Evolutionary conservation across 2,329 filamentous ascomycete species (phyloP), one percentile per base, ranked within the genome.

Genomic region (Colletotrichum sansevieriae): DNA sequence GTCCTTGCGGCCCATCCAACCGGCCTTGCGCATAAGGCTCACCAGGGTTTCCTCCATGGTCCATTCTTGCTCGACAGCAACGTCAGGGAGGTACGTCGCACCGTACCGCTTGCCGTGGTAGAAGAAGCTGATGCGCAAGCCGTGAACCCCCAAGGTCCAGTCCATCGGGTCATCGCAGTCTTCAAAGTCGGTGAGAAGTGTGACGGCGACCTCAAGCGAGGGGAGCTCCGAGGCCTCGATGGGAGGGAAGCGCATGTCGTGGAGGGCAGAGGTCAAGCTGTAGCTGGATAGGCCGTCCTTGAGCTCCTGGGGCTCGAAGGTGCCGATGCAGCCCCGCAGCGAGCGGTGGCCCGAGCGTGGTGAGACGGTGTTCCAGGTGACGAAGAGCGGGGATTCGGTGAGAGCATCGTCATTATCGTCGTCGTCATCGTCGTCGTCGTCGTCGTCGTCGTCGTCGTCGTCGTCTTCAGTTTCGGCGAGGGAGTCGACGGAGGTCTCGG

Each of bases 291-390:
- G 83, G 4, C 94, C 95, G 1, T 87, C 80, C 35, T 89, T 85
- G 12, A 99, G 87, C 57, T 91, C 88, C 75, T 93, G 89, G 2
- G 90, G 79, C 75, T 95, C 92, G 76, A 98, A 99, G 2, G 95
- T 99, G 73, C 96, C 96, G 77, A 99, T 98, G 84, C 96, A 99
- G 68, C 96, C 96, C 68, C 96, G 91, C 47, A 99, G 87, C 25
- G 87, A 87, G 77, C 91, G 90, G 72, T 89, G 82, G 33, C 89
- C 87, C 61, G 78, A 74, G 12, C 75, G 76, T 22, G 83, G 79
- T 8, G 87, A 89, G 63, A 94, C 74, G 0, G 88, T 93, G 82
- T 98, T 97, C 95, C 95, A 98, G 8, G 95, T 97, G 54, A 99
- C 93, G 78, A 98, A 98, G 44, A 98, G 86, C 0, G 95, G 95